Percentiles rank a stretch among this genome's conserved stretches.
These are phyloP conservation scores for Trichocomaceae sp. DNA, from an alignment of 2,329 filamentous ascomycete genomes.

Conservation along the genomic window DNA sequence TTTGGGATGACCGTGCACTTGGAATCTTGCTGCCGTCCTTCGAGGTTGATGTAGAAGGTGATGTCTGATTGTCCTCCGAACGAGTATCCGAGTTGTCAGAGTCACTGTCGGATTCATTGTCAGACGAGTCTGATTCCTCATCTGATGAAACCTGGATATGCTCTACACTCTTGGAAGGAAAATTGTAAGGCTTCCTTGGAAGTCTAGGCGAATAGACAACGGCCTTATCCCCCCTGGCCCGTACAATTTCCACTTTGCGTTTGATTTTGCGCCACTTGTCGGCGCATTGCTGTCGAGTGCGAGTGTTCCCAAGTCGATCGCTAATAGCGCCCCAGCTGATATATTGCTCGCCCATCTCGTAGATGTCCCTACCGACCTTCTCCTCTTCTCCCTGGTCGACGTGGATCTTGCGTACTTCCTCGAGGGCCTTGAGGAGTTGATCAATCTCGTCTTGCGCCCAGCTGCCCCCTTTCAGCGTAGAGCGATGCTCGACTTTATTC, in stretches of 20 bases:
- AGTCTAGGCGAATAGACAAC: constrained; percentile 16
- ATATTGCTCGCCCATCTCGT: constrained; percentile 29
- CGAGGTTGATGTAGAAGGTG: neutral
- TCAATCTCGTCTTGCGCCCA: constrained; percentile 33
- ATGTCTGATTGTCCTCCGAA: neutral
- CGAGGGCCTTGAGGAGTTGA: constrained; percentile 24
- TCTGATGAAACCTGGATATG: neutral
- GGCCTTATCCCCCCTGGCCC: constrained; percentile 19
- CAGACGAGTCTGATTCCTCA: neutral
- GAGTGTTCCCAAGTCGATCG: constrained; percentile 21
- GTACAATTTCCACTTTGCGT: constrained; percentile 16
- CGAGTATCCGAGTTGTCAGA: neutral
- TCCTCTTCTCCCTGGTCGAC: constrained; percentile 12
- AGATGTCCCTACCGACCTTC: constrained; percentile 29
- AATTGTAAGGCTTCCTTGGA: neutral
- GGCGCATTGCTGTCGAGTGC: constrained; percentile 35
- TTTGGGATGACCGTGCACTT: neutral
- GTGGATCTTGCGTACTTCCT: constrained; percentile 19
- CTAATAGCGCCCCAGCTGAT: constrained; percentile 30
- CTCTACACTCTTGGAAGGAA: neutral
- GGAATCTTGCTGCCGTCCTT: too few relatives aligned
- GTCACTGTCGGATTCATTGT: neutral
- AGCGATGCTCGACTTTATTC: constrained; percentile 34
- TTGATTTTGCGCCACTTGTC: constrained; percentile 35
- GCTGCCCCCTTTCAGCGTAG: constrained; percentile 28